Percentiles rank a stretch among this genome's conserved stretches.
phyloP scores from a whole-genome alignment of 257 asterid genomes.

The Galeopsis tetrahit region DNA sequence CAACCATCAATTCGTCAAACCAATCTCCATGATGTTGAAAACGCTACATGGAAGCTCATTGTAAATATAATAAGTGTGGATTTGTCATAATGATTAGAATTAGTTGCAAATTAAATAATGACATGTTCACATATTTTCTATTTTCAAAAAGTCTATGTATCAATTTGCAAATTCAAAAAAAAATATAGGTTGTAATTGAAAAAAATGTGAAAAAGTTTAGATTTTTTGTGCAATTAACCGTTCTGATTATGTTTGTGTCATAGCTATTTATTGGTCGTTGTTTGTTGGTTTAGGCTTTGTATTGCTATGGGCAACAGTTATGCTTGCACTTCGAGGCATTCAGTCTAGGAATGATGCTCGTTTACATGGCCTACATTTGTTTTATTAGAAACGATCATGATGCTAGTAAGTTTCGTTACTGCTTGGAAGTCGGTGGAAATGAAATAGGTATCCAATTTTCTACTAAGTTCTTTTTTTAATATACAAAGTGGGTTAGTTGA shows the following conservation, averaged over 20 bases:
- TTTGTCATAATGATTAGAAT: too few relatives aligned
- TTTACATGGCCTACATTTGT: conserved; percentile 65
- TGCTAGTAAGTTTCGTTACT: conserved; percentile 53
- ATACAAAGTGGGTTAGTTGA: too few relatives aligned
- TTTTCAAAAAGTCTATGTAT: too few relatives aligned
- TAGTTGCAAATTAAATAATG: too few relatives aligned
- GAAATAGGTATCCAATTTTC: neutral
- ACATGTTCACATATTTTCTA: too few relatives aligned
- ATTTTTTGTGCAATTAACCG: too few relatives aligned
- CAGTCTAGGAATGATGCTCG: conserved; percentile 56
- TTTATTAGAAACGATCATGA: conserved; percentile 65
- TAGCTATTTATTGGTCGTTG: neutral
- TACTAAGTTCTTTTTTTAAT: too few relatives aligned
- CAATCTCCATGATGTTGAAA: conserved; percentile 56
- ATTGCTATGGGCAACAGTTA: conserved; percentile 60
- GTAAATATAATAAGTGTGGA: conserved; percentile 34
- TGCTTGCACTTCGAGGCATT: conserved; percentile 73
- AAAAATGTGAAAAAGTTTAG: too few relatives aligned
- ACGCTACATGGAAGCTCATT: conserved; percentile 66
- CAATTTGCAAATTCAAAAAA: too few relatives aligned
- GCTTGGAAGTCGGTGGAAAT: conserved; percentile 52
- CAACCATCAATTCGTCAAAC: conserved; percentile 63
- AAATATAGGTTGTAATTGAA: too few relatives aligned
- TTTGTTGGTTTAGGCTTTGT: conserved; percentile 45
- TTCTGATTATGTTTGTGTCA: neutral